Conservation (phyloP, 257 asterid species). For the Cruciata laevipes region DNA sequence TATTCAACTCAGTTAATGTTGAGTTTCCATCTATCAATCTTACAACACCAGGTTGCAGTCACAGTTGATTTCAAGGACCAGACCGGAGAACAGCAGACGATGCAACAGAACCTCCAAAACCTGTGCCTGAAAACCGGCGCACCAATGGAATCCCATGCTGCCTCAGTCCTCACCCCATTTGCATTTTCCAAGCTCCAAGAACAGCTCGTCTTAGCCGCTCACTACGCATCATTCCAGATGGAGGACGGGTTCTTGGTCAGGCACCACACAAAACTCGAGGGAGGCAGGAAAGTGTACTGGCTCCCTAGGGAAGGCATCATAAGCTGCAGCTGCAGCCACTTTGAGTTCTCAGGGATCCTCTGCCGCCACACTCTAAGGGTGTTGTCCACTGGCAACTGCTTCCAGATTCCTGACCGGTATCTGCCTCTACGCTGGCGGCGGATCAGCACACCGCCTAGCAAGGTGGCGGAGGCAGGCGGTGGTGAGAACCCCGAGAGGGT, state of each 20-base stretch:
- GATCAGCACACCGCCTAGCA: conserved; percentile 39
- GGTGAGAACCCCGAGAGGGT: conserved; percentile 61
- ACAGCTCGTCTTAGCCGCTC: conserved; percentile 85
- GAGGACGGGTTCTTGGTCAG: conserved; percentile 77
- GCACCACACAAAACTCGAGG: conserved; percentile 89
- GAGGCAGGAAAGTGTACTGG: conserved; percentile 92
- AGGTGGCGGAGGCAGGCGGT: conserved; percentile 34
- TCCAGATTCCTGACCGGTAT: conserved; percentile 83
- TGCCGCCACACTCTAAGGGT: conserved; percentile 92
- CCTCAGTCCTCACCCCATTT: conserved; percentile 76
- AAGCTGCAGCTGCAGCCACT: conserved; percentile 88
- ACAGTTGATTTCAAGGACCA: conserved; percentile 91
- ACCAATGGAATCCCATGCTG: conserved; percentile 99
- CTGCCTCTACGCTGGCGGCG: conserved; percentile 74
- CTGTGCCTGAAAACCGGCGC: conserved; percentile 92
- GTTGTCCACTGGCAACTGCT: conserved; percentile 86
- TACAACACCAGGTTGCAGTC: conserved; percentile 63
- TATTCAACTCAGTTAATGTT: background rate
- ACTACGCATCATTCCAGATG: conserved; percentile 79
- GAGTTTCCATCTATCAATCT: conserved; percentile 5
- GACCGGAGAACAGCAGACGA: conserved; percentile 89
- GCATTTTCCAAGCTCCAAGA: conserved; percentile 96
- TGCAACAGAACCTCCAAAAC: conserved; percentile 96
- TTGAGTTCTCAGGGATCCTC: conserved; percentile 87
- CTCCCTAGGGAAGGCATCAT: conserved; percentile 75